phyloP scores from a whole-genome alignment of 257 asterid genomes.

The Salvia splendens region DNA sequence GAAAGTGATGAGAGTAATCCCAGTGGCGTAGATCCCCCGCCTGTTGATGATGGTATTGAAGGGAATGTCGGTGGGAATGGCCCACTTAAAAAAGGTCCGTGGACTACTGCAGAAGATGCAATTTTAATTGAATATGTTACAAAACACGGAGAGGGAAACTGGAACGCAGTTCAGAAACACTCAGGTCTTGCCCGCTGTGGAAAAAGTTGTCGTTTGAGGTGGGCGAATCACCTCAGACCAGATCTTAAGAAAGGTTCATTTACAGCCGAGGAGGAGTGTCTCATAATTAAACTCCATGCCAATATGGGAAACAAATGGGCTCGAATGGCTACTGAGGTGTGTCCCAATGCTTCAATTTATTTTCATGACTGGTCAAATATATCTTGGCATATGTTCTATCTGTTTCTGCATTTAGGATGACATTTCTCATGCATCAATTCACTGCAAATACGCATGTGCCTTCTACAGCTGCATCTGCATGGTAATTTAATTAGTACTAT shows the following conservation, averaged over 20 bases:
- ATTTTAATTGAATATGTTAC: conserved; percentile 55
- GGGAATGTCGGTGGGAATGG: conserved; percentile 43
- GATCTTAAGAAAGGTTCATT: conserved; percentile 63
- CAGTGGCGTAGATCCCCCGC: conserved; percentile 38
- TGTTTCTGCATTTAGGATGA: conserved; percentile 13
- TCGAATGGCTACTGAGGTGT: conserved; percentile 64
- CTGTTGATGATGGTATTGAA: conserved; percentile 48
- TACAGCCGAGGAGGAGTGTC: conserved; percentile 55
- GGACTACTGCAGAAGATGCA: conserved; percentile 63
- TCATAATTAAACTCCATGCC: conserved; percentile 57
- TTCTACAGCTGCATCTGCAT: not conserved
- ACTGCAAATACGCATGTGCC: conserved; percentile 4
- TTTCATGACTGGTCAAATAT: conserved; percentile 15
- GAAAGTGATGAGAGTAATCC: conserved; percentile 46
- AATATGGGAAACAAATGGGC: conserved; percentile 73
- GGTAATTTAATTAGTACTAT: conserved; percentile 13
- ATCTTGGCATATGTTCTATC: not conserved
- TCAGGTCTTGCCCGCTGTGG: conserved; percentile 69
- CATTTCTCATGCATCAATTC: conserved; percentile 13
- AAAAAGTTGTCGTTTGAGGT: conserved; percentile 67
- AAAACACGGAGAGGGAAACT: conserved; percentile 68
- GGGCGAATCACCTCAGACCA: conserved; percentile 74
- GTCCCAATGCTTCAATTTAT: conserved; percentile 9
- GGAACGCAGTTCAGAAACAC: conserved; percentile 64
- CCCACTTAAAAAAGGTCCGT: conserved; percentile 61